phyloP scores from a whole-genome alignment of 495 filamentous ascomycete species.

The Penicillium psychrofluorescens region DNA sequence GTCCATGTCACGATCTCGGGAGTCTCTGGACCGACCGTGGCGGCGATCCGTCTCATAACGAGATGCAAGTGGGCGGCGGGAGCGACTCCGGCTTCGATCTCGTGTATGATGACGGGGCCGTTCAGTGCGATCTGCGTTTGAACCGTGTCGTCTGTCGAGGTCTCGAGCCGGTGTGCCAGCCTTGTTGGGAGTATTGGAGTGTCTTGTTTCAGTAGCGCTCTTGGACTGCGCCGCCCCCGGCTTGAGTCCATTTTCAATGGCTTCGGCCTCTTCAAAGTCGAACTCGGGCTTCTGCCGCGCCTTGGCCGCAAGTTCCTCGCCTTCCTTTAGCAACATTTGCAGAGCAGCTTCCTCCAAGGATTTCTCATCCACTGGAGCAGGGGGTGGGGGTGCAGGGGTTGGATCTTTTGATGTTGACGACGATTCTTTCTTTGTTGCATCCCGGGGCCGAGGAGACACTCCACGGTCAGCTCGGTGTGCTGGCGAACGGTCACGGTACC shows the following conservation, averaged over 20 bases:
- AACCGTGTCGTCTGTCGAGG: conserved; percentile 17
- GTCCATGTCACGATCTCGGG: conserved; percentile 30
- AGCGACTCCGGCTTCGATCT: conserved; percentile 28
- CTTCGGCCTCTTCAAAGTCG: conserved; percentile 47
- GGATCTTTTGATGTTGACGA: conserved; percentile 32
- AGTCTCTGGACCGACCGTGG: conserved; percentile 26
- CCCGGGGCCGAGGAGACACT: conserved; percentile 28
- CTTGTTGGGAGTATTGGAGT: conserved; percentile 21
- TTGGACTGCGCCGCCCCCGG: conserved; percentile 16
- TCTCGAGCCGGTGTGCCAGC: conserved; percentile 22
- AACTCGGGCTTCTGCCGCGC: conserved; percentile 50
- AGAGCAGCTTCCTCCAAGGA: conserved; percentile 51
- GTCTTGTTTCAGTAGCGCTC: conserved; percentile 20
- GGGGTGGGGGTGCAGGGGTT: conserved; percentile 27
- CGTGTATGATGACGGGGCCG: conserved; percentile 17
- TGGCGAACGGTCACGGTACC: conserved; percentile 27
- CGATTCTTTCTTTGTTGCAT: conserved; percentile 28
- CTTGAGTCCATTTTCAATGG: conserved; percentile 39
- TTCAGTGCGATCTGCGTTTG: conserved; percentile 22
- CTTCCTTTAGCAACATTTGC: conserved; percentile 49
- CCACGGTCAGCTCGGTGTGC: conserved; percentile 32
- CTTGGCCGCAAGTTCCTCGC: conserved; percentile 54
- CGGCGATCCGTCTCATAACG: conserved; percentile 28
- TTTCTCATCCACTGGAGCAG: conserved; percentile 42
- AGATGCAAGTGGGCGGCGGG: conserved; percentile 22